A percentile compares a stretch with the other conserved stretches of the same genome.
Conservation (phyloP, 805 yeast species). For the Schwanniomyces polymorphus region DNA sequence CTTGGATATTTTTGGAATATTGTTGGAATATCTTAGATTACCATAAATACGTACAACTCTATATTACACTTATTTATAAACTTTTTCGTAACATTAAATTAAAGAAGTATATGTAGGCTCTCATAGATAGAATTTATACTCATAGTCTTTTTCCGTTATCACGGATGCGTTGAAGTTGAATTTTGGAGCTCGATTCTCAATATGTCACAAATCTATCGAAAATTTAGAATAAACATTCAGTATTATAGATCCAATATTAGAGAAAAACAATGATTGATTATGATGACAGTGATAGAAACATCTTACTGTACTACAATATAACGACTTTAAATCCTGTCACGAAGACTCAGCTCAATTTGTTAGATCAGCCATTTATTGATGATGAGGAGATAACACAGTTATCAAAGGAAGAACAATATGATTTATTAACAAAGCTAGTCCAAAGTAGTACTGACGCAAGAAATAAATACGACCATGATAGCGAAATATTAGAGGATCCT, state of each 20-base stretch:
- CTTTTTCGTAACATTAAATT: too few species aligned
- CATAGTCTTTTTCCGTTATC: too few species aligned
- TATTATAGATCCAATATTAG: neutral
- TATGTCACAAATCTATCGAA: neutral
- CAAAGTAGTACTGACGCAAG: constrained; percentile 7
- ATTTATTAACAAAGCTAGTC: constrained; percentile 26
- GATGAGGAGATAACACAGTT: constrained; percentile 18
- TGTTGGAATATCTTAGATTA: too few species aligned
- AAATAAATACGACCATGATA: constrained; percentile 9
- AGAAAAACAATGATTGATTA: constrained; percentile 25
- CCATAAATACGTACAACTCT: too few species aligned
- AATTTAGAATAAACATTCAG: neutral
- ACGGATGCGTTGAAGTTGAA: too few species aligned
- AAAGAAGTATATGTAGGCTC: too few species aligned
- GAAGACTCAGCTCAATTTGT: constrained; percentile 15
- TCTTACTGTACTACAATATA: constrained; percentile 30
- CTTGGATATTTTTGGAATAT: too few species aligned
- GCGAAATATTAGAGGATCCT: constrained; percentile 33
- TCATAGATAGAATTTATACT: too few species aligned
- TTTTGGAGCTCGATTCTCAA: neutral
- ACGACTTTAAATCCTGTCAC: constrained; percentile 20
- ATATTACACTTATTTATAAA: too few species aligned
- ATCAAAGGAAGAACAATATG: constrained; percentile 29
- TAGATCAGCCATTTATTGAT: constrained; percentile 13
- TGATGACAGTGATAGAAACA: constrained; percentile 26